A percentile compares a stretch with the other conserved stretches of the same genome.
phyloP scores from a whole-genome alignment of 768 basidiomycete genomes.

The Fistulinella prunicolor region DNA sequence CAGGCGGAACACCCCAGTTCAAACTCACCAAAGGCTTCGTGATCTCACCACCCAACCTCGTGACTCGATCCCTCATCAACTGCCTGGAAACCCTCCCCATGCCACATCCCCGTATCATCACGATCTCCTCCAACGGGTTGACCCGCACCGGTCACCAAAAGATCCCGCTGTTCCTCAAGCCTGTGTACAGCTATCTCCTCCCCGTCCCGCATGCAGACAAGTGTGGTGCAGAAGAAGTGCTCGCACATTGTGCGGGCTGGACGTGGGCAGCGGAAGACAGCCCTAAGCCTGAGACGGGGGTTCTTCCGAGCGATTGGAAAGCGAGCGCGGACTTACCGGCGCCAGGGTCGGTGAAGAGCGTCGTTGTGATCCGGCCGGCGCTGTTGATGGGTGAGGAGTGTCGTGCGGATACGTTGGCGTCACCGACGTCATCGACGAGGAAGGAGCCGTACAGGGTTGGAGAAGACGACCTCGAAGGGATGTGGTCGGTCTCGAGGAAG shows the following conservation, averaged over 20 bases:
- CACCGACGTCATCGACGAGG: conserved; percentile 12
- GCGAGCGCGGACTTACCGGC: conserved; percentile 34
- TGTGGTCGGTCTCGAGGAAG: conserved; percentile 56
- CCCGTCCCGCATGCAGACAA: conserved; percentile 56
- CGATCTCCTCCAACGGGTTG: conserved; percentile 52
- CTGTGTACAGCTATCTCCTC: conserved; percentile 47
- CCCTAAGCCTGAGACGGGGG: conserved; percentile 31
- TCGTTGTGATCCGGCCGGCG: conserved; percentile 54
- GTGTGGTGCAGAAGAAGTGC: conserved; percentile 50
- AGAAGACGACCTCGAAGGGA: conserved; percentile 37
- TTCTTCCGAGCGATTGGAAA: conserved; percentile 48
- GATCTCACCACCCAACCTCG: conserved; percentile 53
- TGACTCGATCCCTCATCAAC: conserved; percentile 56
- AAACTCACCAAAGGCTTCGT: conserved; percentile 45
- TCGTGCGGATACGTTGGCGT: conserved; percentile 14
- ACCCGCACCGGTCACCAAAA: conserved; percentile 41
- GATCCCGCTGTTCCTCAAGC: conserved; percentile 48
- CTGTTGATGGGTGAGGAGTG: conserved; percentile 58
- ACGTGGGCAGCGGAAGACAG: conserved; percentile 49
- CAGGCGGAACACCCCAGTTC: conserved; percentile 39
- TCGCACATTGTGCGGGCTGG: conserved; percentile 49
- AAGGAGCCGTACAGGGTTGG: conserved; percentile 40
- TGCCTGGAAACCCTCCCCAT: conserved; percentile 52
- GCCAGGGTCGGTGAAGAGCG: conserved; percentile 40
- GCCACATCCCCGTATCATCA: conserved; percentile 46